Percentiles rank a stretch among this genome's conserved stretches.
Conservation (phyloP, 2,329 filamentous ascomycete species). For the Ophiocordyceps camponoti-saundersi region DNA sequence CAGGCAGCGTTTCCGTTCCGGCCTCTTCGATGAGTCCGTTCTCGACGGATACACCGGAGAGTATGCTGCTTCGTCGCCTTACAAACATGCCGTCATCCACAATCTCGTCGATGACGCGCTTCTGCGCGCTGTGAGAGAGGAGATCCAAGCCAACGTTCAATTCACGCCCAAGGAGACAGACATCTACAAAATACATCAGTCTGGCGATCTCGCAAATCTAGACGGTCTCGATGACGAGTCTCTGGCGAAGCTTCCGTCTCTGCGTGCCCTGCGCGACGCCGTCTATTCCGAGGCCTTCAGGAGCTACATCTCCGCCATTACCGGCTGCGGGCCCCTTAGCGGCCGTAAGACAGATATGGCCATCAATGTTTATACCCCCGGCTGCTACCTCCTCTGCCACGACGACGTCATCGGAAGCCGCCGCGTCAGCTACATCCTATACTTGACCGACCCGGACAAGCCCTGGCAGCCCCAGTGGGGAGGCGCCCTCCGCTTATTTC, state of each 20-base stretch:
- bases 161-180: conserved; percentile 99
- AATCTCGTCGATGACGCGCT: conserved; percentile 64
- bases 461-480: conserved; percentile 89
- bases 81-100: conserved; percentile 85
- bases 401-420: conserved; percentile 98
- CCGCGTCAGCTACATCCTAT: conserved; percentile 91
- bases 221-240: conserved; percentile 82
- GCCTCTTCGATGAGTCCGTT: conserved; percentile 44
- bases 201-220: conserved; percentile 89
- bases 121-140: conserved; percentile 69
- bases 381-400: conserved; percentile 88
- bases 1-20: conserved; percentile 43
- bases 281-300: conserved; percentile 85
- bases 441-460: conserved; percentile 79
- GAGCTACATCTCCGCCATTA: conserved; percentile 74
- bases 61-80: conserved; percentile 51
- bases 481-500: conserved; percentile 77
- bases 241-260: conserved; percentile 68
- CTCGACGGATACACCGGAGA: conserved; percentile 40
- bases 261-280: conserved; percentile 85
- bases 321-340: conserved; percentile 71
- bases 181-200: conserved; percentile 99
- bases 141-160: conserved; percentile 78
- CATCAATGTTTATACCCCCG: conserved; percentile 95
- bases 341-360: conserved; percentile 97